phyloP scores from a whole-genome alignment of 192 early-diverging fungal genomes.

The Linnemannia schmuckeri region DNA sequence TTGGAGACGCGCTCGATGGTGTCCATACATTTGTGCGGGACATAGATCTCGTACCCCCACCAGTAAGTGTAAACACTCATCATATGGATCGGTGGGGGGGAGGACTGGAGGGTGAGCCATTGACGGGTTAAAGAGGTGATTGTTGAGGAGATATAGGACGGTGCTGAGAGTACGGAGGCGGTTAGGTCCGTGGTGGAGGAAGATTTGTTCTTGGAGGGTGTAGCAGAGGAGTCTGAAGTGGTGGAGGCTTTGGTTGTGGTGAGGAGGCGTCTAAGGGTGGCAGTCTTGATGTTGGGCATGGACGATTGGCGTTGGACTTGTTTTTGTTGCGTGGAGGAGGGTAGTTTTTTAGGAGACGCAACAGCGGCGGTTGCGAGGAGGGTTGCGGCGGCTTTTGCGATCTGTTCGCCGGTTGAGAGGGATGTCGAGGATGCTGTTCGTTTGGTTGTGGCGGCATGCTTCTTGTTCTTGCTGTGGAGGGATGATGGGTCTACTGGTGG shows the following conservation, averaged over 20 bases:
- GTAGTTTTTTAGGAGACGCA: conserved; percentile 9
- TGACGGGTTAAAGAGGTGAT: conserved; percentile 28
- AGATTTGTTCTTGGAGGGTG: conserved; percentile 6
- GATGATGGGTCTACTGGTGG: not conserved
- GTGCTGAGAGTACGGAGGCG: not conserved
- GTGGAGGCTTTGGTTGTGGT: conserved; percentile 12
- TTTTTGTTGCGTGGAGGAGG: not conserved
- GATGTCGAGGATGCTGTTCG: not conserved
- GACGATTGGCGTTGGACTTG: conserved; percentile 19
- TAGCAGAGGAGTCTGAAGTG: not conserved
- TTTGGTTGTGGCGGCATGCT: not conserved
- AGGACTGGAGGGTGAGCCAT: conserved; percentile 5
- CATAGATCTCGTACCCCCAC: conserved; percentile 62
- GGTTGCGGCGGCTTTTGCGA: conserved; percentile 32
- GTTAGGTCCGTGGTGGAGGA: not conserved
- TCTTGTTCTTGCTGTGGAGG: not conserved
- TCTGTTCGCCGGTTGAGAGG: conserved; percentile 38
- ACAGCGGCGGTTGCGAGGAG: conserved; percentile 17
- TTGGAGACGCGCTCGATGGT: conserved; percentile 49
- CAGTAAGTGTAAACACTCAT: conserved; percentile 54
- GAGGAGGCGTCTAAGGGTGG: conserved; percentile 14
- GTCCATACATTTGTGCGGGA: conserved; percentile 53
- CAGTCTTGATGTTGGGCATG: conserved; percentile 15
- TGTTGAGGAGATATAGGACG: conserved; percentile 21
- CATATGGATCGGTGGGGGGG: conserved; percentile 20